Conservation (phyloP, 805 yeast species). For the Saccharomycopsis malanga region DNA sequence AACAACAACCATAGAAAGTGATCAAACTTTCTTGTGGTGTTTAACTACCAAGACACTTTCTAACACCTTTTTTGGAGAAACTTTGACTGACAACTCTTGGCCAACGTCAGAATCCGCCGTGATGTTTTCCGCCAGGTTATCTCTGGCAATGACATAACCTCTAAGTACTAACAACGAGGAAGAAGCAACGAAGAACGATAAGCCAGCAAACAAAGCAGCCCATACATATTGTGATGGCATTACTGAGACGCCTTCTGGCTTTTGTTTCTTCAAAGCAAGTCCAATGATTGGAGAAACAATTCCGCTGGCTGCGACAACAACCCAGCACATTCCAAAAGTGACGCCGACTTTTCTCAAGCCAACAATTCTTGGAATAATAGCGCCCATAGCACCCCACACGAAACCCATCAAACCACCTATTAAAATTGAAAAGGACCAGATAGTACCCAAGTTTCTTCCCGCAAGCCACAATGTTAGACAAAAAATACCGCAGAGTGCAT, state of each 20-base stretch:
- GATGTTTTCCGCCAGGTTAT: constrained; percentile 28
- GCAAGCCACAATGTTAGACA: constrained; percentile 51
- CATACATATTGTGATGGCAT: constrained; percentile 34
- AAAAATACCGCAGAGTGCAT: constrained; percentile 35
- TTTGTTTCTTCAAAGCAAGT: constrained; percentile 35
- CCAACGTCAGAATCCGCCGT: constrained; percentile 27
- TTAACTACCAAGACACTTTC: neutral
- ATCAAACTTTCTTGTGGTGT: constrained; percentile 1
- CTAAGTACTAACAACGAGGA: constrained; percentile 38
- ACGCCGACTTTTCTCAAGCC: constrained; percentile 49
- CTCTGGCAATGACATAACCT: constrained; percentile 51
- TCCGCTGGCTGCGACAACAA: constrained; percentile 42
- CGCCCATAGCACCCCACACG: constrained; percentile 48
- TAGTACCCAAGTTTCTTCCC: constrained; percentile 49
- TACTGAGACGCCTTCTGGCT: constrained; percentile 8
- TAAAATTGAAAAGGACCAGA: constrained; percentile 43
- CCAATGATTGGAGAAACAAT: constrained; percentile 59
- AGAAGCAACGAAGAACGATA: constrained; percentile 43
- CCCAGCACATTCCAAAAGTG: constrained; percentile 47
- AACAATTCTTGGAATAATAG: constrained; percentile 44
- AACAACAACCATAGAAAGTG: no score
- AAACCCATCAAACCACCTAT: constrained; percentile 57
- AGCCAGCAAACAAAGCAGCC: constrained; percentile 55
- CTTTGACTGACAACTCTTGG: constrained; percentile 15
- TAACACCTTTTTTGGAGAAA: neutral